Evolutionary conservation across 305 asterid species (phyloP).

Genomic region (Coffea humblotiana): DNA sequence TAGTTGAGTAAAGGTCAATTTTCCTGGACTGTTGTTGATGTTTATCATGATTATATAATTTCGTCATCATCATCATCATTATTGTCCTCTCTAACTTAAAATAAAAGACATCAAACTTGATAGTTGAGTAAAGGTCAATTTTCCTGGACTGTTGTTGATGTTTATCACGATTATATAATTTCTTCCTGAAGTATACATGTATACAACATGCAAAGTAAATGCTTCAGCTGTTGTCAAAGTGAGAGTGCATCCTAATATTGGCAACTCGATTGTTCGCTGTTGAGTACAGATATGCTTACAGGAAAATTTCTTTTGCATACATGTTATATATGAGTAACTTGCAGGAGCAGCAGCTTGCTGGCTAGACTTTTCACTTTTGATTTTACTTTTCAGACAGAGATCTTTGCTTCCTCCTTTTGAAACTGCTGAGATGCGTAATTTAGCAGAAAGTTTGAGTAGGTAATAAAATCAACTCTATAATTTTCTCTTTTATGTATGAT

Average conservation of each 20-base stretch:
- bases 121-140: background rate
- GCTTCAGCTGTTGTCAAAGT: background rate
- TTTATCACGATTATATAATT: background rate
- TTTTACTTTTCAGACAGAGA: constrained; percentile 59
- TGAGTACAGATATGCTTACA: background rate
- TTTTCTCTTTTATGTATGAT: background rate
- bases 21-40: no score
- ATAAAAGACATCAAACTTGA: background rate
- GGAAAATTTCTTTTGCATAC: background rate
- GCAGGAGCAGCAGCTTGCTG: constrained; percentile 12
- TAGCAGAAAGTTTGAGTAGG: constrained; percentile 94
- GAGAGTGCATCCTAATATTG: background rate
- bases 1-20: no score
- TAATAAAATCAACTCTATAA: constrained; percentile 24
- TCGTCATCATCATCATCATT: no score
- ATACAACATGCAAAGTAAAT: background rate
- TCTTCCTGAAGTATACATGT: background rate
- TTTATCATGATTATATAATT: no score
- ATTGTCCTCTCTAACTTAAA: background rate
- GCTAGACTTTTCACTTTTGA: constrained; percentile 27
- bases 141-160: background rate
- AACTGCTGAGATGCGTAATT: constrained; percentile 85
- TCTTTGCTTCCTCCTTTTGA: constrained; percentile 89
- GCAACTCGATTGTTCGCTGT: background rate
- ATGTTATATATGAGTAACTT: background rate